These are phyloP conservation scores for Pythium insidiosum DNA, from an alignment of 352 stramenopile genomes.

Conservation along the genomic window DNA sequence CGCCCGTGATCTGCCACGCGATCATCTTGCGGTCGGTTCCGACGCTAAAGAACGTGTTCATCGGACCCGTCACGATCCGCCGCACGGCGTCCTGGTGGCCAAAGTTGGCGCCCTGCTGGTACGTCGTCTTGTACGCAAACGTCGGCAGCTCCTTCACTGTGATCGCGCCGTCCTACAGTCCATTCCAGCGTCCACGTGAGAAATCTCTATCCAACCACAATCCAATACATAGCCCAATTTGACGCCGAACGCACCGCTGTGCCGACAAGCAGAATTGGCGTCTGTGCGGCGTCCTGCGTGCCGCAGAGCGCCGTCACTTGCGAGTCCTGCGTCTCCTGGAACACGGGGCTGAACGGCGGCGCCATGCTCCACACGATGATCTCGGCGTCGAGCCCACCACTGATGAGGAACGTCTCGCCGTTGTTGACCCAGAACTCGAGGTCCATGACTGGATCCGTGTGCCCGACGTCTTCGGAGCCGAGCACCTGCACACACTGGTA, in stretches of 20 bases:
- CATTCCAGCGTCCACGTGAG: too few species aligned
- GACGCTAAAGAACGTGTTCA: constrained; percentile 79
- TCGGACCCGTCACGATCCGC: constrained; percentile 58
- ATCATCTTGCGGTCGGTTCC: constrained; percentile 79
- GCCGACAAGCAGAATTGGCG: constrained; percentile 71
- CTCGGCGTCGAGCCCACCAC: constrained; percentile 66
- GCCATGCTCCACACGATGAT: constrained; percentile 80
- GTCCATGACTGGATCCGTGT: constrained; percentile 82
- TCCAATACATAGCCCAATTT: too few species aligned
- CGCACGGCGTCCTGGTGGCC: constrained; percentile 73
- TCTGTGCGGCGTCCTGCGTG: constrained; percentile 50
- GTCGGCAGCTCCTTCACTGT: constrained; percentile 79
- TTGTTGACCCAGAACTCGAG: constrained; percentile 84
- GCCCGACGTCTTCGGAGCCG: constrained; percentile 48
- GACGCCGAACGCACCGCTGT: constrained; percentile 36
- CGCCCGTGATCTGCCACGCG: constrained; percentile 80
- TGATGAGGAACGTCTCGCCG: constrained; percentile 83
- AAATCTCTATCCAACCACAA: too few species aligned
- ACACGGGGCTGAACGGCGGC: constrained; percentile 71
- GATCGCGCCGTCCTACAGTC: constrained; percentile 56
- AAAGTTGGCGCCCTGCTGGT: constrained; percentile 45
- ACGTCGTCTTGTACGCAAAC: constrained; percentile 79
- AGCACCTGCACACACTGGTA: constrained; percentile 81
- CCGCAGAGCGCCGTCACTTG: constrained; percentile 71
- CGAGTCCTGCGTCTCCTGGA: constrained; percentile 74